Evolutionary conservation across 306 rosid genomes (phyloP), one percentile per base, ranked within the genome.

Genomic region (Prinsepia uniflora): DNA sequence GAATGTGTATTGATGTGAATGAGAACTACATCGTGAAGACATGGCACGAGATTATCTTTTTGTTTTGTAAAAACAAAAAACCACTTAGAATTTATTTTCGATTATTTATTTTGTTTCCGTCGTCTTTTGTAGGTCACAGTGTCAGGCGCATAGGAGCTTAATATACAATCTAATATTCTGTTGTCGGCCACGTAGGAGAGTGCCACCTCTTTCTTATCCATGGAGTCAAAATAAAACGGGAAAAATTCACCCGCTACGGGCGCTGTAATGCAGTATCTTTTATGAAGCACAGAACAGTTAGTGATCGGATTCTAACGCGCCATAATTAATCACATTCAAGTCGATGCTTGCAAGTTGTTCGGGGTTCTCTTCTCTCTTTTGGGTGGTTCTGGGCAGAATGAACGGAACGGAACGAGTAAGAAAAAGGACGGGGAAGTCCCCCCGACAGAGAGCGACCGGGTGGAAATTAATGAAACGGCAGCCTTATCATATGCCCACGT

Each of bases 401-500:
- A 30, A 30, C 36, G 36, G 36, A 30, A 30, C 36, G 36, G 36
- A 2, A 24, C 30, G 30, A 2, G 2, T 30, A 3, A 30, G 36
- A 1, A 30, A 30, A 30, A 24, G 30, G 30, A 24, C 1, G 36
- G 36, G 36, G 4, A 3, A 30, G 36, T 30, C 36, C 36, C 36
- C 36, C 76, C 71, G 44, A 85, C 79, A 53, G 74, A 56, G 20
- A 63, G 67, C 30, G 75, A 45, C 56, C 67, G 82, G 88, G 86
- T 83, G 77, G 89, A 81, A 74, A n/a, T n/a, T n/a, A n/a, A 76
- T 57, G 89, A 80, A 74, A 76, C 61, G 77, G 79, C 78, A 84
- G 79, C 73, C 79, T 71, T 81, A 83, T 79, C 78, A 57, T 13
- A 57, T 13, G 68, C 75, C 96, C 98, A 94, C 98, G 98, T 89